Percentiles rank a stretch among this genome's conserved stretches.
These are phyloP conservation scores for Hydnomerulius pinastri DNA, from an alignment of 768 basidiomycete species.

Conservation along the genomic window DNA sequence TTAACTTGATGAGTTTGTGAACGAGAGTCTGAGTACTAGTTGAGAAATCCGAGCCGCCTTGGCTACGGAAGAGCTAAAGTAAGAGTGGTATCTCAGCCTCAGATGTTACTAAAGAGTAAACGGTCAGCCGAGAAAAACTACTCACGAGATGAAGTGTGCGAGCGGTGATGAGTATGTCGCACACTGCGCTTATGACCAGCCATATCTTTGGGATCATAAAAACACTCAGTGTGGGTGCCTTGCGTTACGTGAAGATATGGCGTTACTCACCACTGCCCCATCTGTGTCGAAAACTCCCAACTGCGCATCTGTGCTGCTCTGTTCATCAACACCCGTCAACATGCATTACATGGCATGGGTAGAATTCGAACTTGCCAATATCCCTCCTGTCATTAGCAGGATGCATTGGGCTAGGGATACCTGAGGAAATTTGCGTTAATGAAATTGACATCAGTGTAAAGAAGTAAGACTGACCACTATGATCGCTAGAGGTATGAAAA, in stretches of 20 bases:
- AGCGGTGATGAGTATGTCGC: constrained; percentile 11
- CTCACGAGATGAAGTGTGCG: constrained; percentile 12
- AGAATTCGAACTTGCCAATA: constrained; percentile 3
- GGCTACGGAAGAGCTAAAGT: constrained; percentile 5
- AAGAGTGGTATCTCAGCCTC: neutral
- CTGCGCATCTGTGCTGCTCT: neutral
- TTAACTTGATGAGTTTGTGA: constrained; percentile 12
- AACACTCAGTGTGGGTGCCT: neutral
- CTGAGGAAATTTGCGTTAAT: neutral
- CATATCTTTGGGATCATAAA: constrained; percentile 4
- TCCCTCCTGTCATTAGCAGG: neutral
- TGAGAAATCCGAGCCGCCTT: neutral
- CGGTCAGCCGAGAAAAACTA: neutral
- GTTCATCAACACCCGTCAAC: neutral
- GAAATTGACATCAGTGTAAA: neutral
- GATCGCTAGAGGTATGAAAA: constrained; percentile 4
- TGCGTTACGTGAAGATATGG: neutral
- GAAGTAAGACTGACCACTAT: neutral
- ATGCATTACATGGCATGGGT: neutral
- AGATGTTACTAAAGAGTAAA: neutral
- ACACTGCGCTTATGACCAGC: constrained; percentile 12
- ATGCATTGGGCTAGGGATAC: constrained; percentile 4
- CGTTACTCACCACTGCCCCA: constrained; percentile 6
- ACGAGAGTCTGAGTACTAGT: constrained; percentile 11
- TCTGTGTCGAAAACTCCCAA: constrained; percentile 8